Base-by-base conservation (phyloP, 768 basidiomycete species). In the Melanogaster broomeanus region DNA sequence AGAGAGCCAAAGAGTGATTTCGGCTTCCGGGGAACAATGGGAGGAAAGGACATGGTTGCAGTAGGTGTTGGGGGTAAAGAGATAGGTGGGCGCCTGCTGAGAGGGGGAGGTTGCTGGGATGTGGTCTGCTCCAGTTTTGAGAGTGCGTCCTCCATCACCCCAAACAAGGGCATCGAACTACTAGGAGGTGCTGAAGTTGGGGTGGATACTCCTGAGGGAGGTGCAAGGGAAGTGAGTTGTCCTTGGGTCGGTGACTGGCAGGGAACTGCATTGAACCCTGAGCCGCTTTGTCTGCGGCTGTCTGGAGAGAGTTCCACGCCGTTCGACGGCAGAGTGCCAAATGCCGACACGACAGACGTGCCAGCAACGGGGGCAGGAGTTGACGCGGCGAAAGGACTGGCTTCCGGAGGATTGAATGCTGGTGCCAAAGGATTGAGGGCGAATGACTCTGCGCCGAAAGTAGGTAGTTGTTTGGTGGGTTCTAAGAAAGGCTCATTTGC, bases 51-150 rank as follows among this genome's bases (percentile, higher is more conserved):
- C 2, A 54, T 6, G 18, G 59, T 51, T 13, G 60, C 54, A 33
- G 64, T 70, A 7, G 69, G 69, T 12, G 69, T 70, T 11, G 65
- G n/a, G 3, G 69, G 69, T n/a, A 70, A 47, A 3, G 71, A 72
- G 25, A 70, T 67, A 27, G 71, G 67, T 21, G 55, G 58, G 10
- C 49, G 65, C 55, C 65, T 63, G 46, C 47, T 50, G 12, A 70
- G 62, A 40, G 57, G 61, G 24, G 69, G 69, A 4, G 71, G 71
- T 49, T 58, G 60, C 18, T 44, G 27, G 25, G 43, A 57, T 40
- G 53, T 48, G 11, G 45, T 59, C 25, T 57, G 63, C 41, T n/a
- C n/a, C 28, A 43, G 11, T 28, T 30, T 38, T 9, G 34, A 22
- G 22, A 40, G 34, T 10, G 48, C 21, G 33, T 45, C 48, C 18